Base-by-base conservation (phyloP, 305 asterid species). In the Rubia occidens region DNA sequence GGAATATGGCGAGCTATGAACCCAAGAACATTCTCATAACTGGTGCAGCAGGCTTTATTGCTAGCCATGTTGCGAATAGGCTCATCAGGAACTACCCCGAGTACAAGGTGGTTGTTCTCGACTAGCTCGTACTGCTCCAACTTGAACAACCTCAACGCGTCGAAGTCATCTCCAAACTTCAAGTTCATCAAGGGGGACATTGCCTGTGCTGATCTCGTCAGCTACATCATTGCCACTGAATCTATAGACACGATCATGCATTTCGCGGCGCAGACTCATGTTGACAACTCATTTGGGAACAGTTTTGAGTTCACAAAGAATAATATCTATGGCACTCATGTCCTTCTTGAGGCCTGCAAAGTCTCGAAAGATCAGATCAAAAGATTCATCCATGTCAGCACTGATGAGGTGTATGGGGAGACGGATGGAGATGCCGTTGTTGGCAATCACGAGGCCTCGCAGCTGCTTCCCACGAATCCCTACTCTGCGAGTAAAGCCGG, bases 21-120 rank as follows among this genome's bases (percentile, higher is more conserved):
- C 95, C 97, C 11, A 85, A 88, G 84, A 90, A 88, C 66, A 88
- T 88, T 82, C 95, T 90, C 72, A 86, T 90, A 40, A 90, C 97
- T 59, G 97, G 97, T 61, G 97, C 97, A 14, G 97, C 97, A 5
- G 97, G 97, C 26, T 90, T 90, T 71, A 90, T 90, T 63, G 97
- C 95, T 5, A 86, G 88, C 71, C 97, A 90, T 82, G 95, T 88
- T n/a, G 97, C 95, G 0, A 90, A 90, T 74, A 80, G 90, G 78
- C 94, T 90, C 40, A 67, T 90, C 77, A 75, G 95, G 49, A 88
- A 74, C 84, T 83, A 90, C 75, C 92, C 97, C 0, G 83, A 82
- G 0, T 90, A 90, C 87, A 88, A 88, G 78, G 83, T 90, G 24
- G 87, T 90, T 18, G 92, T 90, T 45, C 95, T 90, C 40, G 97